These are phyloP conservation scores for Arthromyces matolae DNA, from an alignment of 768 basidiomycete genomes.

Conservation along the genomic window DNA sequence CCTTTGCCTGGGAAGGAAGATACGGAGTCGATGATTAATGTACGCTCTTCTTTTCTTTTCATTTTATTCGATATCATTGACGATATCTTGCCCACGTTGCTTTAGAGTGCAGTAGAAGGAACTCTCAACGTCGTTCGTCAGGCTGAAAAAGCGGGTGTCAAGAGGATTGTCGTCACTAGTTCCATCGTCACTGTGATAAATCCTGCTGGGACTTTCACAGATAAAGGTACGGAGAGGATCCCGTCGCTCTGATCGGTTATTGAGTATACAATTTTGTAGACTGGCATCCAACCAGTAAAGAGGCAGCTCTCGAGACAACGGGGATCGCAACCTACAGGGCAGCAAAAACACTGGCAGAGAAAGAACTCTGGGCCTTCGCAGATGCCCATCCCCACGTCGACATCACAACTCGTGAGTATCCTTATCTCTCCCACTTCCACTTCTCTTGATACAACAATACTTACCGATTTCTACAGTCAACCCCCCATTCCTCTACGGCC, in stretches of 20 bases:
- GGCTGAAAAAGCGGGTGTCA: conserved; percentile 33
- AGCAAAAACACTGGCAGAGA: conserved; percentile 16
- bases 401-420: conserved; percentile 16
- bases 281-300: conserved; percentile 15
- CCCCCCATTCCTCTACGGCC: conserved; percentile 37
- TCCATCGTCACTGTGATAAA: conserved; percentile 31
- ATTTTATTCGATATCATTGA: no score
- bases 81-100: no score
- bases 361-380: conserved; percentile 15
- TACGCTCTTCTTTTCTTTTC: conserved; percentile 3
- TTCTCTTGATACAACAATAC: neutral
- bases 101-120: conserved; percentile 36
- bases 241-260: no score
- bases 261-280: no score
- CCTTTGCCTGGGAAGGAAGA: conserved; percentile 27
- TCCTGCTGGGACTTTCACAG: conserved; percentile 20
- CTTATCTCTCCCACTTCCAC: neutral
- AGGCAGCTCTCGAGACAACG: conserved; percentile 10
- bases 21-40: conserved; percentile 24
- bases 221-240: no score
- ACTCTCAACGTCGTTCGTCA: conserved; percentile 40
- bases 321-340: conserved; percentile 12
- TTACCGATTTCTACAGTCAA: conserved; percentile 26
- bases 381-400: conserved; percentile 18
- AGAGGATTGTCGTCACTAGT: conserved; percentile 36